Conservation (phyloP, 345 rosid genomes). For the Syzygium grande region DNA sequence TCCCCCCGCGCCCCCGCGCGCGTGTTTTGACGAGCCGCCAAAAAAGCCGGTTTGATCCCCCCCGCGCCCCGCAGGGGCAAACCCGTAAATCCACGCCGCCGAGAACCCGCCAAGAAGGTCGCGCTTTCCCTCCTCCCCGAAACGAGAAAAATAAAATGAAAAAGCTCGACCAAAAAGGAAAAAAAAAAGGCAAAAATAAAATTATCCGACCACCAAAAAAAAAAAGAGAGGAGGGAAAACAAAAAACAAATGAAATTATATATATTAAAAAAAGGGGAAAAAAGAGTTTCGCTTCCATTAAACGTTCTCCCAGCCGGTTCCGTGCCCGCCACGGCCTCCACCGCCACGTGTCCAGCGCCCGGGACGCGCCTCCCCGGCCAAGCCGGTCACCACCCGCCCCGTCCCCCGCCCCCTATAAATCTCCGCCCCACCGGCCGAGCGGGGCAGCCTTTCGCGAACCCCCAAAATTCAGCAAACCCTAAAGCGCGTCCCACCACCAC, state of each 20-base stretch:
- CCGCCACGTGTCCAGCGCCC: background rate
- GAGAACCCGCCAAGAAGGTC: background rate
- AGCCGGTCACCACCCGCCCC: background rate
- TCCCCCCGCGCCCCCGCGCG: no score
- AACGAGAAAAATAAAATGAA: no score
- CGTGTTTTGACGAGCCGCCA: background rate
- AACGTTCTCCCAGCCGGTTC: background rate
- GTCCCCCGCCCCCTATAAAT: background rate
- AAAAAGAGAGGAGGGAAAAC: no score
- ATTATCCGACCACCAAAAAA: no score
- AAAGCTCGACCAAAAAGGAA: no score
- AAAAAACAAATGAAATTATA: no score
- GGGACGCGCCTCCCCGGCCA: background rate
- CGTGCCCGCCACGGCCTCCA: background rate
- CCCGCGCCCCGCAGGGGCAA: background rate
- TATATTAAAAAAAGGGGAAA: no score
- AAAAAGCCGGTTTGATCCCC: background rate
- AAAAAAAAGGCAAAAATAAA: no score
- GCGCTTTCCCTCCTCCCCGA: background rate
- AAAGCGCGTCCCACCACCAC: background rate
- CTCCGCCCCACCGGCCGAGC: fast-evolving
- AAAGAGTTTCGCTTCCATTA: background rate
- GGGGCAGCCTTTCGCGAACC: background rate
- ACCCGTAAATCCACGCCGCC: background rate
- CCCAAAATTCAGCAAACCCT: background rate